Base-by-base conservation (phyloP, 352 stramenopile genomes). In the Pythium plurisporium region DNA sequence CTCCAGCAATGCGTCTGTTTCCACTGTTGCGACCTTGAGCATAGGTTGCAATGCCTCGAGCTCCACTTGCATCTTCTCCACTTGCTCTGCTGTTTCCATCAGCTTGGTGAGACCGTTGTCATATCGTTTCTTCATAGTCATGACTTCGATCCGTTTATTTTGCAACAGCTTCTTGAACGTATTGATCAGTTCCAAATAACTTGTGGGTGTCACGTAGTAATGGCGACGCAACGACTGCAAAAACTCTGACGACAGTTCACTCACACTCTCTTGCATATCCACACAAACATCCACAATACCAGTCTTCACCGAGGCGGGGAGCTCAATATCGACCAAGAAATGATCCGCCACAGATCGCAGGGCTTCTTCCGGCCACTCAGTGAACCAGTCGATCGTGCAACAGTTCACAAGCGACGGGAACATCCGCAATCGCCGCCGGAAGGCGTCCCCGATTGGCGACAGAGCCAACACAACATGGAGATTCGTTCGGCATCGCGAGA, bases 361-460 rank as follows among this genome's bases (percentile, higher is more conserved):
- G 15, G 95, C 95, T 69, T 98, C 92, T 42, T 96, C 78, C 0
- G 95, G 95, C 95, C 95, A 98, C 51, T 97, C 93, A 0, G 90
- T 89, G 68, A 98, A 98, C 94, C 94, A 98, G 49, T 98, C 94
- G 56, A 98, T 98, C 34, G 94, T 98, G 61, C 93, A 98, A 67
- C 94, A 98, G 64, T 98, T 98, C 4, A 98, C 93, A 2, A 98
- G 79, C 22, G 94, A 96, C 22, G 95, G 95, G 59, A 98, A 98
- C 92, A 98, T 98, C 8, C 94, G 85, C 43, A 98, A 71, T 5
- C 94, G 82, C 9, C 89, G 81, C 2, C 94, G 86, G 63, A 98
- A 98, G 0, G 92, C 89, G 27, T 98, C 90, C 2, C 94, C 89
- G 45, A 98, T 98, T 15, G 95, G 95, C 14, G 83, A 96, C 10